Conservation (phyloP, 2,329 filamentous ascomycete genomes). For the Paraphaeosphaeria minitans region DNA sequence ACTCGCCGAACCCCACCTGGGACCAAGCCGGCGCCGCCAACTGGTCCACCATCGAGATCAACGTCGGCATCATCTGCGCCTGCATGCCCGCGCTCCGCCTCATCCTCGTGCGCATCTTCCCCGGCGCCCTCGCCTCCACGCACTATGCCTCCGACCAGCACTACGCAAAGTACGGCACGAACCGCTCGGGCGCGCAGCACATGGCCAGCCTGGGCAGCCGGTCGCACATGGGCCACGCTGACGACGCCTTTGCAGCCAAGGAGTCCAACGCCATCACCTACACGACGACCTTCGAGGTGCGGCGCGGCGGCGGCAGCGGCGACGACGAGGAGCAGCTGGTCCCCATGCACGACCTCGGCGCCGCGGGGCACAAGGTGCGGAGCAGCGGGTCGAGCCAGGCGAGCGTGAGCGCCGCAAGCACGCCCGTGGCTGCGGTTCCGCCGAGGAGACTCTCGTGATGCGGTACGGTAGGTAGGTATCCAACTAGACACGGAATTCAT, state of each 20-base stretch:
- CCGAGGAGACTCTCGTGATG: background rate
- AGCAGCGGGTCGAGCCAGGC: slow-evolving; percentile 21
- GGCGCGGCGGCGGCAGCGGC: slow-evolving; percentile 23
- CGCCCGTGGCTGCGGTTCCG: background rate
- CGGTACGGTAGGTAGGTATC: too few species aligned
- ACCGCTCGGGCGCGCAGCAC: slow-evolving; percentile 1
- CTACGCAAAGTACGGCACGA: slow-evolving; percentile 20
- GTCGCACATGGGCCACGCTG: slow-evolving; percentile 2
- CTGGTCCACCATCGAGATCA: slow-evolving; percentile 52
- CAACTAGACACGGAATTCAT: background rate
- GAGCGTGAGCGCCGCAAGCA: slow-evolving; percentile 11
- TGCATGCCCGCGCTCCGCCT: slow-evolving; percentile 51
- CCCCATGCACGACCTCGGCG: slow-evolving; percentile 23
- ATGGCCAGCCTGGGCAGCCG: slow-evolving; percentile 9
- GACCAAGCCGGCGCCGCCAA: slow-evolving; percentile 48
- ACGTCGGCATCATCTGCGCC: slow-evolving; percentile 53
- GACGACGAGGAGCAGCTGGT: slow-evolving; percentile 27
- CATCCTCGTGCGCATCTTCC: slow-evolving; percentile 46
- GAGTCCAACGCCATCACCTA: slow-evolving; percentile 18
- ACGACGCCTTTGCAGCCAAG: background rate
- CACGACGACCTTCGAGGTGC: slow-evolving; percentile 26
- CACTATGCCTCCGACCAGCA: slow-evolving; percentile 19
- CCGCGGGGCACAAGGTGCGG: slow-evolving; percentile 14
- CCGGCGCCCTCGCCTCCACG: slow-evolving; percentile 45
- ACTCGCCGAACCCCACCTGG: slow-evolving; percentile 49